Evolutionary conservation across 768 basidiomycete species (phyloP).

Genomic region (Amanita rubescens): DNA sequence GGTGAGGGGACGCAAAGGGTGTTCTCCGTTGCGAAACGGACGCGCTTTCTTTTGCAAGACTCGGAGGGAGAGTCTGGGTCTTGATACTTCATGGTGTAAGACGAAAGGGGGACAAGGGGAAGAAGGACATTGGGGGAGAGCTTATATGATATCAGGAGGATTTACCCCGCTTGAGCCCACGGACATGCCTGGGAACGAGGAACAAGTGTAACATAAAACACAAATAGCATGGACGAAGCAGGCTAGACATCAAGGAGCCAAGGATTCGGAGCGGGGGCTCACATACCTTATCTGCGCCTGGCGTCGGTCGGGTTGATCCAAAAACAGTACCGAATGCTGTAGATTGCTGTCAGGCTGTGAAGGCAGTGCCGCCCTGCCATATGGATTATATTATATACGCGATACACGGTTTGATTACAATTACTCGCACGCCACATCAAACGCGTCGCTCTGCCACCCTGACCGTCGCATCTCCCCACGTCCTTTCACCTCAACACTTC

Average conservation of each 20-base stretch:
- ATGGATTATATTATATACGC: neutral
- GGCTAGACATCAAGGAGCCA: neutral
- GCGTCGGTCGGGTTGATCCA: neutral
- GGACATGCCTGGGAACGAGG: no score
- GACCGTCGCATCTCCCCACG: slow-evolving; percentile 24
- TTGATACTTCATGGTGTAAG: no score
- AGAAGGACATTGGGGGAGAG: no score
- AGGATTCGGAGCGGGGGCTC: neutral
- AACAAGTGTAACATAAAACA: no score
- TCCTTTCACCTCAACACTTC: slow-evolving; percentile 35
- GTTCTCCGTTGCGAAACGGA: neutral
- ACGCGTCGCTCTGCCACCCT: slow-evolving; percentile 47
- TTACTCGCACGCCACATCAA: slow-evolving; percentile 23
- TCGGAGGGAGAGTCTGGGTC: neutral
- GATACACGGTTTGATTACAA: neutral
- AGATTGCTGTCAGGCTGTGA: neutral
- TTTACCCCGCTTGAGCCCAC: no score
- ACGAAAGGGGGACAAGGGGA: no score
- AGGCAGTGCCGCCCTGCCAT: neutral
- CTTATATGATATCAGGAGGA: no score
- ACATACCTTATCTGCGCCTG: neutral
- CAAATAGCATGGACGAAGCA: neutral
- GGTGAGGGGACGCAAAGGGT: neutral
- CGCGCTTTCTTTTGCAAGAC: neutral
- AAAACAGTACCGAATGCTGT: neutral